Evolutionary conservation across 2,329 filamentous ascomycete species (phyloP), one percentile per base, ranked within the genome.

Genomic region (Xylariaceae sp.): DNA sequence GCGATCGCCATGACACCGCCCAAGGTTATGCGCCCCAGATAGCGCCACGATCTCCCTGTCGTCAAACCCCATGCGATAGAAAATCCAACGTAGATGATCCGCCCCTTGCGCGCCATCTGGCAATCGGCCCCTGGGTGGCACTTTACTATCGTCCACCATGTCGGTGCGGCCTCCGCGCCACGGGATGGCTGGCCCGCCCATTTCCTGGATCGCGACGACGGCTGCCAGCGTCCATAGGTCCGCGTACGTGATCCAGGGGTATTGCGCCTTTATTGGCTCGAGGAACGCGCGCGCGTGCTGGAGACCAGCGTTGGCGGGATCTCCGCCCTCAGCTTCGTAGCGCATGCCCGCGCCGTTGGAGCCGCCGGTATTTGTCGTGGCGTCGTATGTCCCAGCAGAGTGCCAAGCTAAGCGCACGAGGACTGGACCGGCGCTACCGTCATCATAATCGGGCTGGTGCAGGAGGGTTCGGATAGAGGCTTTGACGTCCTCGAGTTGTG

Each of bases 31-130:
- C 34, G 86, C 89, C 52, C 89, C 89, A 17, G 76, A 78, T 42
- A 97, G 78, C 24, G 91, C 91, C 31, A 96, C 90, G 64, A 96
- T 96, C 69, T 96, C 90, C 59, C 84, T 85, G 71, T 97, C 91
- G 66, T 89, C 82, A n/a, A 96, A 97, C 52, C 91, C 90, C 91
- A 96, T 97, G 62, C 91, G 87, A 64, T 81, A 78, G 69, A 97
- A 97, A 71, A 97, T 88, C 68, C 78, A 78, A 57, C 91, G 84
- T 57, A 97, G 77, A 69, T 97, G 91, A 59, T 82, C 80, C 46
- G 83, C 75, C 45, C 79, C 85, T 75, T 95, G 81, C 54, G 80
- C 67, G 38, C 79, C 91, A 64, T 97, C 89, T 47, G 89, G 86
- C 16, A 89, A 77, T 3, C 63, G 42, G 1, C 80, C 79, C 1